phyloP scores from a whole-genome alignment of 257 asterid genomes.

The Rubia yunnanensis region DNA sequence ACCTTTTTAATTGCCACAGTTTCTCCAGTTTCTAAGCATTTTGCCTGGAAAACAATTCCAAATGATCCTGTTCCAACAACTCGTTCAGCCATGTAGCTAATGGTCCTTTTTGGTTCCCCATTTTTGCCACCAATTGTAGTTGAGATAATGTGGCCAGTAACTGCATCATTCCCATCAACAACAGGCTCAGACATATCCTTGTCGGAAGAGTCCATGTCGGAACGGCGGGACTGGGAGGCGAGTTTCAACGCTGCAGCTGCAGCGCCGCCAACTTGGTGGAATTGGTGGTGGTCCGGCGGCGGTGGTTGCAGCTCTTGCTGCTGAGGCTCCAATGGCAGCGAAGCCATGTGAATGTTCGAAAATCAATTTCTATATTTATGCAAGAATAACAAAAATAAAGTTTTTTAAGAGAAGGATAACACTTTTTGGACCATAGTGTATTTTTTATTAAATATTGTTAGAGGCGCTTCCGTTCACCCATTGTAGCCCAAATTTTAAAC shows the following conservation, averaged over 20 bases:
- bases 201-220: slow-evolving; percentile 46
- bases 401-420: too few species aligned
- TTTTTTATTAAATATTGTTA: too few species aligned
- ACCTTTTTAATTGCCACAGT: slow-evolving; percentile 85
- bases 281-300: slow-evolving; percentile 25
- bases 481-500: too few species aligned
- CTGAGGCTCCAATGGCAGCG: slow-evolving; percentile 73
- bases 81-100: slow-evolving; percentile 95
- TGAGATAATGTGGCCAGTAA: slow-evolving; percentile 72
- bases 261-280: slow-evolving; percentile 27
- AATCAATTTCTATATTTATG: too few species aligned
- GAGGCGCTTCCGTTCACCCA: too few species aligned
- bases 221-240: slow-evolving; percentile 27
- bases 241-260: slow-evolving; percentile 38
- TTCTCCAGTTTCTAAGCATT: slow-evolving; percentile 93
- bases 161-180: slow-evolving; percentile 50
- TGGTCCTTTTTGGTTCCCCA: slow-evolving; percentile 80
- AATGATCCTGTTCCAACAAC: slow-evolving; percentile 93
- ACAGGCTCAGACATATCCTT: slow-evolving; percentile 60
- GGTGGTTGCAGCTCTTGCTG: slow-evolving; percentile 42
- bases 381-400: too few species aligned
- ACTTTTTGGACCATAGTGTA: too few species aligned
- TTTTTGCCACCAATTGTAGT: slow-evolving; percentile 77
- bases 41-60: slow-evolving; percentile 93
- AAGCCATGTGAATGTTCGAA: slow-evolving; percentile 56